A percentile compares a stretch with the other conserved stretches of the same genome.
Evolutionary conservation across 2,329 filamentous ascomycete genomes (phyloP).

Genomic region (Paraphaeosphaeria sporulosa): DNA sequence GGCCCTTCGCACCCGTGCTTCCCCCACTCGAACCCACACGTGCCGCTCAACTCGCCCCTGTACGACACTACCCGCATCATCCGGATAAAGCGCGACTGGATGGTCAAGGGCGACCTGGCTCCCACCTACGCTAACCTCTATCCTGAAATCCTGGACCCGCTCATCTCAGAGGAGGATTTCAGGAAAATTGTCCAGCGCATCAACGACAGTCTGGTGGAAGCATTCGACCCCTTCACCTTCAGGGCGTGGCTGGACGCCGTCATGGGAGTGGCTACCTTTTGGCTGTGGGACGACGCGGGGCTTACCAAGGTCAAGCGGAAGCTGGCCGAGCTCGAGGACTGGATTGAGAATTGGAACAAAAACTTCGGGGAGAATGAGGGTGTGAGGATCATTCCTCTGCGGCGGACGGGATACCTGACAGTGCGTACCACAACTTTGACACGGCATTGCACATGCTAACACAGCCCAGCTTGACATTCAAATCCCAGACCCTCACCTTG

Average conservation of each 20-base stretch:
- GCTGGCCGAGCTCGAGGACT: conserved; percentile 74
- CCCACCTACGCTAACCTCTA: conserved; percentile 96
- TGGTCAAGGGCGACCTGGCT: conserved; percentile 85
- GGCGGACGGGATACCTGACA: conserved; percentile 87
- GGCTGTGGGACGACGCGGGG: conserved; percentile 93
- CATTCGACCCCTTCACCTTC: conserved; percentile 79
- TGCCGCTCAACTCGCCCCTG: conserved; percentile 77
- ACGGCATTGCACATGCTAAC: conserved; percentile 16
- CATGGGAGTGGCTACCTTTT: conserved; percentile 84
- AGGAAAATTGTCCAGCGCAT: conserved; percentile 80
- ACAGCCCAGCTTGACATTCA: conserved; percentile 74
- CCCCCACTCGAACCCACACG: conserved; percentile 91
- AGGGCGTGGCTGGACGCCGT: conserved; percentile 82
- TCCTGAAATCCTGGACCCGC: conserved; percentile 90
- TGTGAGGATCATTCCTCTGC: conserved; percentile 79
- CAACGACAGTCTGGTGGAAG: conserved; percentile 77
- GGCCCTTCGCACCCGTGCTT: conserved; percentile 93
- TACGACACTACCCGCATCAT: conserved; percentile 86
- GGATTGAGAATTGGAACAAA: conserved; percentile 87
- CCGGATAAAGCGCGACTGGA: conserved; percentile 89
- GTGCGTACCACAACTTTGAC: conserved; percentile 56
- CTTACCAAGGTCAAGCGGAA: conserved; percentile 77
- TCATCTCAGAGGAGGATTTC: conserved; percentile 86
- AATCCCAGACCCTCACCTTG: conserved; percentile 78
- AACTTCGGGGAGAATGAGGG: conserved; percentile 66